Conservation (phyloP, 805 yeast species). For the Metschnikowia aberdeeniae region DNA sequence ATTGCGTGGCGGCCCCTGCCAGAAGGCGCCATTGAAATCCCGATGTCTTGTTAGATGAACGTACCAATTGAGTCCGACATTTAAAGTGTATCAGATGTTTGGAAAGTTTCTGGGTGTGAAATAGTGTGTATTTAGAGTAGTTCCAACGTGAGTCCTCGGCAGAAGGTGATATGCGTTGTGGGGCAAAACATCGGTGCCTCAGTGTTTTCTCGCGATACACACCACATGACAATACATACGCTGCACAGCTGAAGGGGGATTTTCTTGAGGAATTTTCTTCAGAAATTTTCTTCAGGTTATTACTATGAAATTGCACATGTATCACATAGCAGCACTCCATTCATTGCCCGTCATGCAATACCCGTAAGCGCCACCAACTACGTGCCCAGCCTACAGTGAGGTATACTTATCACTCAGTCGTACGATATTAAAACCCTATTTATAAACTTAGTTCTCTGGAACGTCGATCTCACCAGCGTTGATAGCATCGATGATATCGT, state of each 20-base stretch:
- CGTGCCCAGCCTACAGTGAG: background rate
- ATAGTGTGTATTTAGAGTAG: background rate
- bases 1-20: background rate
- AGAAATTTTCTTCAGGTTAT: too few relatives aligned
- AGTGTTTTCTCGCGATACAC: background rate
- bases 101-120: background rate
- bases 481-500: conserved; percentile 97
- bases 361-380: too few relatives aligned
- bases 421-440: conserved; percentile 36
- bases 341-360: too few relatives aligned
- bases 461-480: conserved; percentile 97
- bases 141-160: conserved; percentile 5
- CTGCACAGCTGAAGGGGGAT: background rate
- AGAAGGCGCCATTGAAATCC: background rate
- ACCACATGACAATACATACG: background rate
- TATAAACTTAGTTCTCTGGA: conserved; percentile 64
- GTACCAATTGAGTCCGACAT: conserved; percentile 52
- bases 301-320: too few relatives aligned
- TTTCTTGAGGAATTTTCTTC: too few relatives aligned
- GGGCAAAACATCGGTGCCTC: conserved; percentile 6
- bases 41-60: conserved; percentile 7
- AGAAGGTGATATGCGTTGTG: conserved; percentile 3
- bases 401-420: conserved; percentile 12
- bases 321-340: too few relatives aligned
- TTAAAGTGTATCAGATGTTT: background rate